Conservation (phyloP, 2,329 filamentous ascomycete species). For the Sporothrix humicola region DNA sequence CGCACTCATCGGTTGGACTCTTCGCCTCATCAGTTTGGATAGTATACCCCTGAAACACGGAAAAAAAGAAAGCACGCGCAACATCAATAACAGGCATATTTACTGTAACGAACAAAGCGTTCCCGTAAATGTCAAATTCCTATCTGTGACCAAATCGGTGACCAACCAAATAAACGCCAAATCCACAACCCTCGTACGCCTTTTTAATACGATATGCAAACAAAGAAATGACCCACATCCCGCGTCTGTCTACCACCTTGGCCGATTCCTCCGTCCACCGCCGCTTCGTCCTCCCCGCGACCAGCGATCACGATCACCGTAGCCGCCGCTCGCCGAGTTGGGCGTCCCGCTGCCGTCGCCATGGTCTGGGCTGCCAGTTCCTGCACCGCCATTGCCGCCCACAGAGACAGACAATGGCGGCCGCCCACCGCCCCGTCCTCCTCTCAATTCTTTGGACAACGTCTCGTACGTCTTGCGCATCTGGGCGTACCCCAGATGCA, state of each 20-base stretch:
- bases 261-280: slow-evolving; percentile 57
- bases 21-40: not conserved
- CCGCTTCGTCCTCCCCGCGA: slow-evolving; percentile 59
- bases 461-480: slow-evolving; percentile 93
- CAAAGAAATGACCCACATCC: not conserved
- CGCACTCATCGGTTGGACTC: not conserved
- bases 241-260: slow-evolving; percentile 59
- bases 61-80: slow-evolving; percentile 14
- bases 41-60: not conserved
- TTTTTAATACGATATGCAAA: not conserved
- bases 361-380: slow-evolving; percentile 49
- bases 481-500: slow-evolving; percentile 97
- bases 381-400: slow-evolving; percentile 48
- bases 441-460: slow-evolving; percentile 84
- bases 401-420: slow-evolving; percentile 51
- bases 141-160: not conserved
- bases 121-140: not conserved
- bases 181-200: not conserved
- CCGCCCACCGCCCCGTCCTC: slow-evolving; percentile 49
- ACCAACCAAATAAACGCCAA: not conserved
- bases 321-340: slow-evolving; percentile 50
- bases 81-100: not conserved
- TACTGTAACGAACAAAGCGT: not conserved
- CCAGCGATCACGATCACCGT: slow-evolving; percentile 48
- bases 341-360: slow-evolving; percentile 49